Evolutionary conservation across 805 yeast species (phyloP).

Genomic region (Sungouiozyma ichnusensis): DNA sequence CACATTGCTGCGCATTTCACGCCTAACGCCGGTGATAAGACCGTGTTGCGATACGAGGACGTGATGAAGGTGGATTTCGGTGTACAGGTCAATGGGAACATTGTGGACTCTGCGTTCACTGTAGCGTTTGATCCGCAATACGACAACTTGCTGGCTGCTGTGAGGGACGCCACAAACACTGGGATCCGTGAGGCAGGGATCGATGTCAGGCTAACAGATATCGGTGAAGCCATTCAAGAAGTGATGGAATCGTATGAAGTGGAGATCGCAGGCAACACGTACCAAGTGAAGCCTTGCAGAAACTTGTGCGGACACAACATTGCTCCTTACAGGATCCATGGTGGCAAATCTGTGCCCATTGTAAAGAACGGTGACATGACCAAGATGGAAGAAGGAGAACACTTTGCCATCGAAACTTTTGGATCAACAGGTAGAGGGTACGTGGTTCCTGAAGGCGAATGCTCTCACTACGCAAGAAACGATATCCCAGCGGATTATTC

Average conservation of each 20-base stretch:
- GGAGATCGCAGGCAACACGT: conserved; percentile 75
- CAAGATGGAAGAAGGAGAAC: conserved; percentile 98
- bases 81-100: conserved; percentile 89
- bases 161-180: conserved; percentile 84
- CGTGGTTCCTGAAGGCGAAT: conserved; percentile 79
- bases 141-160: conserved; percentile 74
- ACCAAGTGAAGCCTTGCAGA: conserved; percentile 80
- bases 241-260: conserved; percentile 95
- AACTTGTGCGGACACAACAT: conserved; percentile 94
- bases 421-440: conserved; percentile 95
- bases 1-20: conserved; percentile 97
- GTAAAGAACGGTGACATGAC: conserved; percentile 88
- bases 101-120: conserved; percentile 92
- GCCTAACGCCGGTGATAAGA: conserved; percentile 89
- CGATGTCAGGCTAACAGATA: conserved; percentile 88
- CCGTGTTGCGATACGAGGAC: conserved; percentile 72
- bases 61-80: conserved; percentile 96
- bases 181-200: conserved; percentile 91
- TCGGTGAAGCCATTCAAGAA: conserved; percentile 93
- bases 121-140: conserved; percentile 77
- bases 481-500: conserved; percentile 29
- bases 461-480: conserved; percentile 80
- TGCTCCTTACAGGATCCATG: conserved; percentile 74
- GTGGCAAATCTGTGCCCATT: conserved; percentile 94
- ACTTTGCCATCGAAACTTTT: conserved; percentile 95